Evolutionary conservation across 192 early-diverging fungal genomes (phyloP).

Genomic region (Linnemannia elongata): DNA sequence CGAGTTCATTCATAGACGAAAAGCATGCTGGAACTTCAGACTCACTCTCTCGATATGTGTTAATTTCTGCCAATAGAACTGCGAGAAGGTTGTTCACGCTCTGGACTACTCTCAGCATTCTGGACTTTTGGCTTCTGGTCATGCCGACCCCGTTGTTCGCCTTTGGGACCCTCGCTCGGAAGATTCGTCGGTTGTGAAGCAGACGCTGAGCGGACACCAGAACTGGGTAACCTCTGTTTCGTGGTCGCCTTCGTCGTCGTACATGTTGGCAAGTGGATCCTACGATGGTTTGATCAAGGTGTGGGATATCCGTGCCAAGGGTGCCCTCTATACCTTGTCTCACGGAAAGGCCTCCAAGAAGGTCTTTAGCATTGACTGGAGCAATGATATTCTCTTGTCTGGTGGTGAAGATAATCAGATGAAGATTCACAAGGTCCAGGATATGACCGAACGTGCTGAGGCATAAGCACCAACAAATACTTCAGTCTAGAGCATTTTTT

Average conservation of each 20-base stretch:
- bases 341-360: constrained; percentile 64
- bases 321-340: constrained; percentile 82
- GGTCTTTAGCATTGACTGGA: constrained; percentile 82
- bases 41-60: constrained; percentile 14
- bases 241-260: constrained; percentile 84
- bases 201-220: constrained; percentile 81
- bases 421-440: constrained; percentile 65
- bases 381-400: constrained; percentile 68
- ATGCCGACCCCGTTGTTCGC: constrained; percentile 85
- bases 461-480: constrained; percentile 16
- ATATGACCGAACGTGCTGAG: constrained; percentile 36
- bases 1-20: not conserved
- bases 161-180: constrained; percentile 92
- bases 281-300: constrained; percentile 91
- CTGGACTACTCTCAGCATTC: constrained; percentile 79
- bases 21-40: not conserved
- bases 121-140: constrained; percentile 88
- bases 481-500: not conserved
- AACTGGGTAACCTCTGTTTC: constrained; percentile 89
- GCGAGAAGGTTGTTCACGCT: constrained; percentile 86
- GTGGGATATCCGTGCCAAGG: constrained; percentile 95
- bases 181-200: constrained; percentile 83
- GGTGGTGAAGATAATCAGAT: constrained; percentile 85
- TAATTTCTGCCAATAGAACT: constrained; percentile 65
- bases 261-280: constrained; percentile 84